phyloP scores from a whole-genome alignment of 2,329 filamentous ascomycete genomes.

The Didymella pomorum region DNA sequence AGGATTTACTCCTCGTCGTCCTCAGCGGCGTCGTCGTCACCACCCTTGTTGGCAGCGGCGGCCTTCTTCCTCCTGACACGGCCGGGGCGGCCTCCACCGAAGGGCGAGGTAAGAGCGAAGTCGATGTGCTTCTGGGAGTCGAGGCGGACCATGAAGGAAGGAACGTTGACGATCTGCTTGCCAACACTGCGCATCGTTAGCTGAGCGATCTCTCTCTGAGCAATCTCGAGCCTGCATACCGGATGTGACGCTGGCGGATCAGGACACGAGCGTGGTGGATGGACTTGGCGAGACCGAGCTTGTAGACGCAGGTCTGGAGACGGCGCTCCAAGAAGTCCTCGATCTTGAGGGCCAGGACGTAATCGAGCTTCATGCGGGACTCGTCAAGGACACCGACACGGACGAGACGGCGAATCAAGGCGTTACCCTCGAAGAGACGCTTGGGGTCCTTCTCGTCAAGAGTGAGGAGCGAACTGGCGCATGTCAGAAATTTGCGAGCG shows the following conservation, averaged over 20 bases:
- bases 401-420: slow-evolving; percentile 99
- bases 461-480: slow-evolving; percentile 92
- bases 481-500: slow-evolving; percentile 26
- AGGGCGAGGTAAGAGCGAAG: slow-evolving; percentile 96
- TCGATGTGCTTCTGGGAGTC: slow-evolving; percentile 99
- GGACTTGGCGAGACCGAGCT: slow-evolving; percentile 99
- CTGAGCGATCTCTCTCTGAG: neutral
- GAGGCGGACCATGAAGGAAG: slow-evolving; percentile 98
- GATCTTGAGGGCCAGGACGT: slow-evolving; percentile 98
- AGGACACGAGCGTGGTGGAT: slow-evolving; percentile 99
- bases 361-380: slow-evolving; percentile 99
- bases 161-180: slow-evolving; percentile 99
- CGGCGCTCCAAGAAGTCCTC: slow-evolving; percentile 99
- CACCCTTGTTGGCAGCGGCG: slow-evolving; percentile 88
- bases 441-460: slow-evolving; percentile 99
- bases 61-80: slow-evolving; percentile 99
- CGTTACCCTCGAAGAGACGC: slow-evolving; percentile 99
- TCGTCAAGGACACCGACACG: slow-evolving; percentile 99
- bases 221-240: slow-evolving; percentile 53
- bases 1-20: slow-evolving; percentile 75
- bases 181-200: slow-evolving; percentile 72
- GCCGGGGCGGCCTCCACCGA: slow-evolving; percentile 94
- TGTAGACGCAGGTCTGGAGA: slow-evolving; percentile 99
- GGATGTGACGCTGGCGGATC: slow-evolving; percentile 99
- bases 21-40: slow-evolving; percentile 82